Conservation (phyloP, 345 rosid species). For the Ricinus communis region DNA sequence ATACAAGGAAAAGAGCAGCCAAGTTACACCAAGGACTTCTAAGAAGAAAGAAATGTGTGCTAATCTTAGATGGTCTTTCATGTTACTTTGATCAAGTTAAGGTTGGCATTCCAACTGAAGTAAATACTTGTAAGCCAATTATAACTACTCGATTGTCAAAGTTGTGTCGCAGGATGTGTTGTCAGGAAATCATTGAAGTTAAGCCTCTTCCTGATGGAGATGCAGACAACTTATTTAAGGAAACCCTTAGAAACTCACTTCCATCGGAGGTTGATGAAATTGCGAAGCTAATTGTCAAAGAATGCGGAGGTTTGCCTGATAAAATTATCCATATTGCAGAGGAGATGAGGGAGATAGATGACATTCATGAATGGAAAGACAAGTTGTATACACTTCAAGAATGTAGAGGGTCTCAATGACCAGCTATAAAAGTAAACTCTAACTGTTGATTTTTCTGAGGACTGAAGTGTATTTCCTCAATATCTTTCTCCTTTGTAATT, state of each 20-base stretch:
- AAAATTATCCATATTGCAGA: slow-evolving; percentile 9
- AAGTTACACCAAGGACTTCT: background rate
- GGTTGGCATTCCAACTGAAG: slow-evolving; percentile 16
- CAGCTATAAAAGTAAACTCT: background rate
- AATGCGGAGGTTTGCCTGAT: slow-evolving; percentile 30
- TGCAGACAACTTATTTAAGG: background rate
- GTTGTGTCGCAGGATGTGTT: slow-evolving; percentile 7
- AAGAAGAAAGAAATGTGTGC: slow-evolving; percentile 1
- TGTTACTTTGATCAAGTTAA: background rate
- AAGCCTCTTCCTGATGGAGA: slow-evolving; percentile 10
- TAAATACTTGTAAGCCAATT: slow-evolving; percentile 6
- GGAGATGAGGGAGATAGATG: slow-evolving; percentile 8
- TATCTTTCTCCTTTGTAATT: background rate
- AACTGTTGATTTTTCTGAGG: background rate
- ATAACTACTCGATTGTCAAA: slow-evolving; percentile 10
- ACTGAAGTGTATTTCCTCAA: background rate
- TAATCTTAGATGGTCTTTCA: slow-evolving; percentile 19
- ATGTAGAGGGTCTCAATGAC: background rate
- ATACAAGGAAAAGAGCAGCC: slow-evolving; percentile 2
- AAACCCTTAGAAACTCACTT: background rate
- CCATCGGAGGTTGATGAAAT: background rate
- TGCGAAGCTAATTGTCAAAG: slow-evolving; percentile 5
- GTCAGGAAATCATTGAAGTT: background rate
- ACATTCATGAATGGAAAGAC: background rate
- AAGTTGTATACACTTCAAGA: background rate